A percentile compares a stretch with the other conserved stretches of the same genome.
phyloP scores from a whole-genome alignment of 306 rosid species.

The Bauhinia variegata region DNA sequence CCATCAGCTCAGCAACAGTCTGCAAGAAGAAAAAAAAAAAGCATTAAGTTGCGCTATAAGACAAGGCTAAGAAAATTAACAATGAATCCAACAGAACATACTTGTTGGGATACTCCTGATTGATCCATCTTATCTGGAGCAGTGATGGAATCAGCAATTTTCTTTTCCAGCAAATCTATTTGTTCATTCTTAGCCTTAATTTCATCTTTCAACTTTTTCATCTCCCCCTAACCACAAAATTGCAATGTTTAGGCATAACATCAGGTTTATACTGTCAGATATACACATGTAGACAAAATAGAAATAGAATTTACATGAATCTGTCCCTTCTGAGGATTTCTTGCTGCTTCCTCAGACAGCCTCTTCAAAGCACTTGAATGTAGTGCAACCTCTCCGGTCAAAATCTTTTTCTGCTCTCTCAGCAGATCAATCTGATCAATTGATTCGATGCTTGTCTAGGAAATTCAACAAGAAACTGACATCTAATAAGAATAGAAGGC shows the following conservation, averaged over 20 bases:
- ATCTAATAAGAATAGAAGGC: slow-evolving; percentile 33
- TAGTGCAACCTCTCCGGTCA: slow-evolving; percentile 94
- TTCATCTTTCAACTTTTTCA: slow-evolving; percentile 73
- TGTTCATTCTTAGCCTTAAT: slow-evolving; percentile 76
- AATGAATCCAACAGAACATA: slow-evolving; percentile 42
- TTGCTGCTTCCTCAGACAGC: slow-evolving; percentile 75
- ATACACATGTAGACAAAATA: slow-evolving; percentile 26
- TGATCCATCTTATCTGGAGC: slow-evolving; percentile 63
- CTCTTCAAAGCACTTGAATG: slow-evolving; percentile 90
- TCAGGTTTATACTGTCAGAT: slow-evolving; percentile 26
- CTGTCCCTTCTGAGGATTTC: slow-evolving; percentile 72
- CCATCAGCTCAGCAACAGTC: slow-evolving; percentile 76
- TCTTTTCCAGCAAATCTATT: slow-evolving; percentile 79
- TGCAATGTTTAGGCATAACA: slow-evolving; percentile 39
- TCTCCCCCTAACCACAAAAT: slow-evolving; percentile 61
- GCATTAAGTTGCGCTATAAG: slow-evolving; percentile 33
- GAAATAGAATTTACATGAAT: slow-evolving; percentile 61
- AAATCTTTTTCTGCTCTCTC: slow-evolving; percentile 88
- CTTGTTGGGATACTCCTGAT: slow-evolving; percentile 74
- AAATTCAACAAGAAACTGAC: slow-evolving; percentile 19
- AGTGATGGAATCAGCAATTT: slow-evolving; percentile 56
- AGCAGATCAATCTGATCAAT: slow-evolving; percentile 81
- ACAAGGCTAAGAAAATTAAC: slow-evolving; percentile 37
- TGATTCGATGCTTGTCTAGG: slow-evolving; percentile 80
- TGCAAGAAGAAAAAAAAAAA: slow-evolving; percentile 53